phyloP scores from a whole-genome alignment of 148 eudicot genomes.

The Mesembryanthemum crystallinum region DNA sequence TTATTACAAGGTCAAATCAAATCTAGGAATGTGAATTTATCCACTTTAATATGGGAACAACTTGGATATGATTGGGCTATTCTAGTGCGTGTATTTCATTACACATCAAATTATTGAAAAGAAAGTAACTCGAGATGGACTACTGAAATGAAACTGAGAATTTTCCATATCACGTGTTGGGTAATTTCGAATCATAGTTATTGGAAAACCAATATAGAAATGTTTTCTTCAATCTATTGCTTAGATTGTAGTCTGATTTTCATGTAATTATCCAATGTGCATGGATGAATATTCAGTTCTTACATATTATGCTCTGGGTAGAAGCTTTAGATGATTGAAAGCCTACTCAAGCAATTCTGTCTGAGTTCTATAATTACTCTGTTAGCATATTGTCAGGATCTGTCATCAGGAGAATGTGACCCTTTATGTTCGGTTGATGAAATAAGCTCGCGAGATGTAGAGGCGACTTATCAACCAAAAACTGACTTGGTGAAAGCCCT shows the following conservation, averaged over 20 bases:
- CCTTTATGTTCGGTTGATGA: constrained; percentile 88
- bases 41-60: too few species aligned
- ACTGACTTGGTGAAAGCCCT: constrained; percentile 83
- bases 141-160: not conserved
- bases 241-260: not conserved
- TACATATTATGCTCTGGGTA: not conserved
- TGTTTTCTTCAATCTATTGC: not conserved
- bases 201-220: not conserved
- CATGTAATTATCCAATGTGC: not conserved
- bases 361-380: constrained; percentile 12
- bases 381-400: constrained; percentile 35
- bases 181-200: not conserved
- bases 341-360: constrained; percentile 2
- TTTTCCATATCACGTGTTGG: not conserved
- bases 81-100: not conserved
- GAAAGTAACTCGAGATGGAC: not conserved
- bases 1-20: too few species aligned
- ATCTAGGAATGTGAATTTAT: too few species aligned
- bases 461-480: constrained; percentile 66
- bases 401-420: constrained; percentile 69
- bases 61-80: too few species aligned
- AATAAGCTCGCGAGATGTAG: constrained; percentile 57
- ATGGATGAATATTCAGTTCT: not conserved
- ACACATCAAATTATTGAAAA: not conserved
- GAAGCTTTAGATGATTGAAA: not conserved